Evolutionary conservation across 2,329 filamentous ascomycete species (phyloP).

Genomic region (Akanthomyces uredinophilus): DNA sequence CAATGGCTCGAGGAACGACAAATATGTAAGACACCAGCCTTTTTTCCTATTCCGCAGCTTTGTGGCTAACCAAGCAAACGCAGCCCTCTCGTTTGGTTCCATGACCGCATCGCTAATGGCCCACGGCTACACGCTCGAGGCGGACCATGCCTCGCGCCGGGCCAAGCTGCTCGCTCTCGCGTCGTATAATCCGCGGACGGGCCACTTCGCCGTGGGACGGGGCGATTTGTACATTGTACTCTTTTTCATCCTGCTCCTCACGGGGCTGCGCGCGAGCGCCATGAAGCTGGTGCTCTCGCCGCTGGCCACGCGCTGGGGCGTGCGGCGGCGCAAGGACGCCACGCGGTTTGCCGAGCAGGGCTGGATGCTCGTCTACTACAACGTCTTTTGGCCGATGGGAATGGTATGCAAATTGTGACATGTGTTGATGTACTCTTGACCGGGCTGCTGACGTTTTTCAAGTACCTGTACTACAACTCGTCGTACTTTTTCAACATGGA

Average conservation of each 20-base stretch:
- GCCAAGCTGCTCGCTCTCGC: neutral
- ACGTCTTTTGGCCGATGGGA: constrained; percentile 75
- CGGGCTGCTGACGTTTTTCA: neutral
- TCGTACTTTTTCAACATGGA: constrained; percentile 73
- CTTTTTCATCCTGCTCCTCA: constrained; percentile 79
- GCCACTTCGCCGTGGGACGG: constrained; percentile 67
- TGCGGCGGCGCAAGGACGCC: constrained; percentile 68
- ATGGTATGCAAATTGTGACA: constrained; percentile 49
- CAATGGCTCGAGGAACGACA: neutral
- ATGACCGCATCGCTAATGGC: neutral
- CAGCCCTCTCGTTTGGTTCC: neutral
- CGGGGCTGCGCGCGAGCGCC: constrained; percentile 71
- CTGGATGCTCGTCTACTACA: constrained; percentile 83
- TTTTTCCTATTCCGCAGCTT: no score
- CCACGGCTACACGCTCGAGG: neutral
- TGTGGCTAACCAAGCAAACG: neutral
- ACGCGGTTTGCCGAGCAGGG: constrained; percentile 90
- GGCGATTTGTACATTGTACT: constrained; percentile 75
- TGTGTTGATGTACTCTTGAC: constrained; percentile 24
- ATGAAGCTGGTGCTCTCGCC: constrained; percentile 88
- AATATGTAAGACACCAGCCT: neutral
- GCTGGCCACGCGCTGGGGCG: constrained; percentile 65
- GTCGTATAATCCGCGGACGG: constrained; percentile 36
- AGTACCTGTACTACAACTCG: constrained; percentile 78
- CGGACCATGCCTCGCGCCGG: neutral